A percentile compares a stretch with the other conserved stretches of the same genome.
These are phyloP conservation scores for Coriaria nepalensis DNA, from an alignment of 306 rosid species.

Conservation along the genomic window DNA sequence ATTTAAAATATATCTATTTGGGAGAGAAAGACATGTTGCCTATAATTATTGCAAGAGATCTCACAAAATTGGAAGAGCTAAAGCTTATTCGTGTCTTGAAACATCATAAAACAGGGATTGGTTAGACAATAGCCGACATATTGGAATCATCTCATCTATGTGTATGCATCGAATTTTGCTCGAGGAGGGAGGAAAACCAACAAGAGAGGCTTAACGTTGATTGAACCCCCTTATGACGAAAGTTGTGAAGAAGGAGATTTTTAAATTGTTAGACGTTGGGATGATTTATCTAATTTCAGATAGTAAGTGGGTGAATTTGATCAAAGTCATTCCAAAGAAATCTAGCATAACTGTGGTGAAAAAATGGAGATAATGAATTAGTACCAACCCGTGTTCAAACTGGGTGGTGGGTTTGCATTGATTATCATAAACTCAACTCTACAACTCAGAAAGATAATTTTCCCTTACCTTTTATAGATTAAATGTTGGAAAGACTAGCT, in stretches of 20 bases:
- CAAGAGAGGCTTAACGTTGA: background rate
- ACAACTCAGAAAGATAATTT: background rate
- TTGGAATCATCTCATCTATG: background rate
- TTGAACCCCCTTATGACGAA: too few species aligned
- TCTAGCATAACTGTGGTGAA: too few species aligned
- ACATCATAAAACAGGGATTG: background rate
- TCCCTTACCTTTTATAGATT: background rate
- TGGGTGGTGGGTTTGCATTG: background rate
- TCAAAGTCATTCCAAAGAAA: background rate
- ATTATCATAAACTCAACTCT: too few species aligned
- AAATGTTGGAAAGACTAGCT: background rate
- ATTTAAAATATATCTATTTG: too few species aligned
- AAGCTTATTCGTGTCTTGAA: background rate
- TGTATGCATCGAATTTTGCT: background rate
- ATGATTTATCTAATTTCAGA: background rate
- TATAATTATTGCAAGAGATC: too few species aligned
- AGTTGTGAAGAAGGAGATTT: too few species aligned
- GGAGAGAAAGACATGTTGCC: background rate
- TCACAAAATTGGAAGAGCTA: too few species aligned
- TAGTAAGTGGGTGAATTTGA: background rate
- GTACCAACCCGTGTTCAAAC: too few species aligned
- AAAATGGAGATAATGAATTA: too few species aligned
- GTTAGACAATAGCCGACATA: background rate
- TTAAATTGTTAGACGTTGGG: too few species aligned
- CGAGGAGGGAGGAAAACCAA: background rate